A percentile compares a stretch with the other conserved stretches of the same genome.
Conservation (phyloP, 2,329 filamentous ascomycete species). For the Calonectria henricotiae region DNA sequence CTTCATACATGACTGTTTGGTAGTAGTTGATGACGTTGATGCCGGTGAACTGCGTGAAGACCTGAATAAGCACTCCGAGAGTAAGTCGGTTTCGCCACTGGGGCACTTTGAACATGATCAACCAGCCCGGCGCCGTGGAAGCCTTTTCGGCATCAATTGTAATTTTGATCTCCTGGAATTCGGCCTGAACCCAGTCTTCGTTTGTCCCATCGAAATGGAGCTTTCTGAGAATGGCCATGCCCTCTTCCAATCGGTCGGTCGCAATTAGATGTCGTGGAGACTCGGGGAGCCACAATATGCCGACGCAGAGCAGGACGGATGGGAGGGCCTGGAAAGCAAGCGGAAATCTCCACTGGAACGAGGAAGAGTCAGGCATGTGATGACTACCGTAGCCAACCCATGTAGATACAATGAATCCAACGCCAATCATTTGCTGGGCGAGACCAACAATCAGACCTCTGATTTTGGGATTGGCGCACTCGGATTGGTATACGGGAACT, state of each 20-base stretch:
- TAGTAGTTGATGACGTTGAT: constrained; percentile 74
- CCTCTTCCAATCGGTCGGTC: constrained; percentile 61
- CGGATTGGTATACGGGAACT: constrained; percentile 51
- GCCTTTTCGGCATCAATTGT: constrained; percentile 64
- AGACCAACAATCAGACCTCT: constrained; percentile 67
- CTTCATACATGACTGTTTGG: constrained; percentile 69
- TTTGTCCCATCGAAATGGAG: constrained; percentile 70
- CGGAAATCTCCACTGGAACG: constrained; percentile 57
- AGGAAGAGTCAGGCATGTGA: constrained; percentile 48
- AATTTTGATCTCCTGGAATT: constrained; percentile 71
- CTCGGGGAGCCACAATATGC: constrained; percentile 51
- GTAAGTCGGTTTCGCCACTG: constrained; percentile 72
- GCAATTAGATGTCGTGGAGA: constrained; percentile 53
- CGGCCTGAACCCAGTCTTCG: constrained; percentile 69
- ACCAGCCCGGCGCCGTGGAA: constrained; percentile 62
- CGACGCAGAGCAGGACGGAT: constrained; percentile 42
- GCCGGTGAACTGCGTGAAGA: constrained; percentile 70
- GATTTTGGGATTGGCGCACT: constrained; percentile 48
- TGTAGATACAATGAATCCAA: constrained; percentile 71
- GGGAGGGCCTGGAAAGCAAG: constrained; percentile 50
- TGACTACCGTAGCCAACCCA: constrained; percentile 56
- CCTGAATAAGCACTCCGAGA: constrained; percentile 73
- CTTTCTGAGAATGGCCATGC: constrained; percentile 60
- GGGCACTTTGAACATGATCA: constrained; percentile 70
- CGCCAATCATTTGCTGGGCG: constrained; percentile 69